Conservation (phyloP, 208 protist genomes). For the Acanthamoeba triangularis region DNA sequence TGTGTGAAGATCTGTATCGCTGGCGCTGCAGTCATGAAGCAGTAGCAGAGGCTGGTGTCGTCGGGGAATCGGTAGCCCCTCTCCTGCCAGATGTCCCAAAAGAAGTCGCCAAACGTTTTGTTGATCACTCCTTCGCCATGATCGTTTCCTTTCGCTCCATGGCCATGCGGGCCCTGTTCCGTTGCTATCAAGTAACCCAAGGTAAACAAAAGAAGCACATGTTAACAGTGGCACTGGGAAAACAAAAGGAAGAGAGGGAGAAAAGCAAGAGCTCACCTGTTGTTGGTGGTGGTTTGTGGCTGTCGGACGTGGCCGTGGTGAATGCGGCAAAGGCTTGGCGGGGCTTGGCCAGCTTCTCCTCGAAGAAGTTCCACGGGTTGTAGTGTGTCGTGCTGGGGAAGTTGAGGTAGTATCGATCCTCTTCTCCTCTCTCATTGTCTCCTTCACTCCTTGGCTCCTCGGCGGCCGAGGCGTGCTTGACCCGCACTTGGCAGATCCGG, state of each 20-base stretch:
- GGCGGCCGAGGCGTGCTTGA: neutral
- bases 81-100: conserved; percentile 9
- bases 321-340: conserved; percentile 13
- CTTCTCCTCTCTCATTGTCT: neutral
- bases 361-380: conserved; percentile 63
- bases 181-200: neutral
- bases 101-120: conserved; percentile 38
- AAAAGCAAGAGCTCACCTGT: neutral
- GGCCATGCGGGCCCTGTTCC: too few species aligned
- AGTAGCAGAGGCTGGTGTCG: conserved; percentile 28
- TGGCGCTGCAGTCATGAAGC: neutral
- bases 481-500: neutral
- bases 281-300: neutral
- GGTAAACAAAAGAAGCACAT: neutral
- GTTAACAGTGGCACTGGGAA: neutral
- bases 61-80: neutral
- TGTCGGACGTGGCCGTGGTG: neutral
- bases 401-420: neutral
- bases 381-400: conserved; percentile 11
- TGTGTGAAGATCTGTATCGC: conserved; percentile 18
- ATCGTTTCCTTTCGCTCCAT: neutral
- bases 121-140: neutral
- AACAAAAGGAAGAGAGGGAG: neutral
- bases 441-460: neutral
- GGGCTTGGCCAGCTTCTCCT: conserved; percentile 18